Evolutionary conservation across 352 stramenopile genomes (phyloP).

Genomic region (Bremia lactucae): DNA sequence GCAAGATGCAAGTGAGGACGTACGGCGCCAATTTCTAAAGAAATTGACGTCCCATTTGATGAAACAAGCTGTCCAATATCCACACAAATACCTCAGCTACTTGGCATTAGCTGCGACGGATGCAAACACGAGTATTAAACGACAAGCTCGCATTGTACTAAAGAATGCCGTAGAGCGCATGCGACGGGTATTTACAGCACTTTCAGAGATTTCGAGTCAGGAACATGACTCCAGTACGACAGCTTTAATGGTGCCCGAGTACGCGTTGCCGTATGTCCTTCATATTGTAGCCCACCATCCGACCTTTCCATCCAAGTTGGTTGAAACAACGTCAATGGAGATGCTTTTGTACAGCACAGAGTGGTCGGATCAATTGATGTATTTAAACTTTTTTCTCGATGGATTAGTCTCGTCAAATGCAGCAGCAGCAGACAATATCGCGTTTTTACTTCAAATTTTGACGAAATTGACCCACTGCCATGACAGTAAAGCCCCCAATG

Average conservation of each 20-base stretch:
- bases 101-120: slow-evolving; percentile 60
- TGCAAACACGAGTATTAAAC: slow-evolving; percentile 36
- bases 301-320: slow-evolving; percentile 38
- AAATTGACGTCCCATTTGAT: slow-evolving; percentile 65
- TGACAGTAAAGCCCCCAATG: slow-evolving; percentile 33
- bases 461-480: slow-evolving; percentile 65
- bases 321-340: slow-evolving; percentile 19
- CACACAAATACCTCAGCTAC: slow-evolving; percentile 78
- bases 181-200: slow-evolving; percentile 60
- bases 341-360: slow-evolving; percentile 22
- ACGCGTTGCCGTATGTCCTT: slow-evolving; percentile 68
- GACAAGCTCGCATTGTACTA: slow-evolving; percentile 37
- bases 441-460: slow-evolving; percentile 77
- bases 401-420: slow-evolving; percentile 43
- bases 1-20: slow-evolving; percentile 63
- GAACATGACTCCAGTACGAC: background rate
- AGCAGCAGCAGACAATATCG: slow-evolving; percentile 66
- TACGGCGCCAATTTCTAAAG: slow-evolving; percentile 60
- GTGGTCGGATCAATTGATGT: slow-evolving; percentile 52
- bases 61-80: slow-evolving; percentile 43
- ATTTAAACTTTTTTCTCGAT: slow-evolving; percentile 66
- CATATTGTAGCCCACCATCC: slow-evolving; percentile 76
- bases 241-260: slow-evolving; percentile 77
- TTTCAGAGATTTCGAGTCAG: slow-evolving; percentile 7
- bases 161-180: slow-evolving; percentile 54